Percentiles rank a stretch among this genome's conserved stretches.
Conservation (phyloP, 306 rosid species). For the Ormosia semicastrata region DNA sequence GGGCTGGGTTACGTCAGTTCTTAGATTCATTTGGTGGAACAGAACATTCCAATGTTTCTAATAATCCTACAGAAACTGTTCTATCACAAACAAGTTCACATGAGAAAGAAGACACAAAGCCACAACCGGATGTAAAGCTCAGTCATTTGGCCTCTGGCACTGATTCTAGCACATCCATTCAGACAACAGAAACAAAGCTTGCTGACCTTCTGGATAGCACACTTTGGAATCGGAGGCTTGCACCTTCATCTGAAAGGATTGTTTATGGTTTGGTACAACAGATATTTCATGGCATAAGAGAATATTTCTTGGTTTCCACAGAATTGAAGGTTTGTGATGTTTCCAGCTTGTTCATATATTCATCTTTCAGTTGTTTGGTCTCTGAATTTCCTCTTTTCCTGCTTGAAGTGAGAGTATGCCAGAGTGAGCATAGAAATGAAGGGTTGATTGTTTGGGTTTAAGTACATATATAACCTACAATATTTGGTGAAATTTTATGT, state of each 20-base stretch:
- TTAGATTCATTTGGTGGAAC: conserved; percentile 94
- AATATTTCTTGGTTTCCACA: conserved; percentile 92
- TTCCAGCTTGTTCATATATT: conserved; percentile 18
- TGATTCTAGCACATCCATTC: conserved; percentile 62
- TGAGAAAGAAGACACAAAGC: conserved; percentile 77
- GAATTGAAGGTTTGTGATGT: conserved; percentile 80
- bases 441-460: background rate
- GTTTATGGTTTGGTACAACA: conserved; percentile 97
- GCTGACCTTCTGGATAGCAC: conserved; percentile 97
- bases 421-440: background rate
- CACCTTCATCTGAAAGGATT: conserved; percentile 96
- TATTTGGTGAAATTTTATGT: background rate
- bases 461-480: background rate
- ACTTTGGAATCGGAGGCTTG: conserved; percentile 97
- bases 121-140: conserved; percentile 84
- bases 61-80: conserved; percentile 42
- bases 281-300: conserved; percentile 94
- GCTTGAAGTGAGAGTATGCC: conserved; percentile 5
- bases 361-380: background rate
- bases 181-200: conserved; percentile 82
- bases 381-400: background rate
- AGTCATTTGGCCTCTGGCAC: conserved; percentile 82
- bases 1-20: conserved; percentile 92
- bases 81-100: conserved; percentile 52
- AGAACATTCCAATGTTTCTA: conserved; percentile 56